Percentiles rank a stretch among this genome's conserved stretches.
Conservation (phyloP, 2,329 filamentous ascomycete species). For the Hypoxylon sp. region DNA sequence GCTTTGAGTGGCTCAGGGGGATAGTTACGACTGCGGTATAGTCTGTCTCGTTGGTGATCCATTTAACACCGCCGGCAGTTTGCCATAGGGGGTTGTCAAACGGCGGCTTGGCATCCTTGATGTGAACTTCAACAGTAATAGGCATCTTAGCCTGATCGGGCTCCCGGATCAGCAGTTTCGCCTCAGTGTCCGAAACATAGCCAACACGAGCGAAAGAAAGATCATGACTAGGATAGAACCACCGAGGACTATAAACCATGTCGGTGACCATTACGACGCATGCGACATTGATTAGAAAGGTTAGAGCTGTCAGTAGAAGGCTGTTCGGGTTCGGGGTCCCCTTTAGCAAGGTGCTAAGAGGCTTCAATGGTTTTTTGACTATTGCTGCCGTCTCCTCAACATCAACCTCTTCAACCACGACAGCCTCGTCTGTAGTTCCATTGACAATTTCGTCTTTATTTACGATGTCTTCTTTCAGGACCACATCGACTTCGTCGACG, state of each 20-base stretch:
- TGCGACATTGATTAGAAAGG: constrained; percentile 78
- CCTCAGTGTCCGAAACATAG: constrained; percentile 84
- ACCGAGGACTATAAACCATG: constrained; percentile 79
- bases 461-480: constrained; percentile 62
- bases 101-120: constrained; percentile 64
- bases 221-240: constrained; percentile 78
- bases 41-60: constrained; percentile 82
- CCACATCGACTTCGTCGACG: constrained; percentile 71
- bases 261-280: constrained; percentile 80
- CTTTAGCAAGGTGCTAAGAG: constrained; percentile 76
- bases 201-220: constrained; percentile 89
- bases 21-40: constrained; percentile 81
- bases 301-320: constrained; percentile 72
- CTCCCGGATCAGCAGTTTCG: constrained; percentile 86
- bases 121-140: constrained; percentile 75
- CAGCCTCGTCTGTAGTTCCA: constrained; percentile 50
- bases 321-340: constrained; percentile 83
- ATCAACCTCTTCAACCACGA: constrained; percentile 66
- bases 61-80: constrained; percentile 72
- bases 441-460: constrained; percentile 55
- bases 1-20: constrained; percentile 72
- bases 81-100: constrained; percentile 75
- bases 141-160: constrained; percentile 82
- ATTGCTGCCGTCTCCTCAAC: constrained; percentile 74
- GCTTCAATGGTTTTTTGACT: constrained; percentile 67